Evolutionary conservation across 2,329 filamentous ascomycete genomes (phyloP).

Genomic region (Aspergillus ochraceus): DNA sequence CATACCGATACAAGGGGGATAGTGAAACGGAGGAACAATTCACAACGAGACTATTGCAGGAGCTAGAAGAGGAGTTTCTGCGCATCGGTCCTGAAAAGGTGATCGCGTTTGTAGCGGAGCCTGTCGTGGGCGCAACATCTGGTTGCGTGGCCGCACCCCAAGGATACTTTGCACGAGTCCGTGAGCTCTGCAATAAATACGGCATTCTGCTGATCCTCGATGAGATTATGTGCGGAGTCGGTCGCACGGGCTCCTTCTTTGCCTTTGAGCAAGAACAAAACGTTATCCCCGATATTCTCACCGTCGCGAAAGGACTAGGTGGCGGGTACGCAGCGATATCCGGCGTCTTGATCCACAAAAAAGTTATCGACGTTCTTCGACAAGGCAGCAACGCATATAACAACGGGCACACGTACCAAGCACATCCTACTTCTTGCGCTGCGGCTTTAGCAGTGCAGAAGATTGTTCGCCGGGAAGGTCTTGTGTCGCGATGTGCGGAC

Average conservation of each 20-base stretch:
- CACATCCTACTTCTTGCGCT: conserved; percentile 1
- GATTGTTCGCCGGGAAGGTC: background rate
- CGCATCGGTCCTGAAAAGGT: background rate
- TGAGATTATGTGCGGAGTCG: conserved; percentile 7
- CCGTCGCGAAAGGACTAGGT: conserved; percentile 3
- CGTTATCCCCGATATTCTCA: background rate
- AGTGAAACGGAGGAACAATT: background rate
- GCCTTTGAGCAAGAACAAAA: conserved; percentile 6
- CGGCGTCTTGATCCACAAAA: conserved; percentile 2
- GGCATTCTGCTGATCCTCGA: conserved; percentile 1
- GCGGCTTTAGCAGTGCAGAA: conserved; percentile 3
- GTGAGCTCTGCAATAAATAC: background rate
- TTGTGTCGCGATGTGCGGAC: background rate
- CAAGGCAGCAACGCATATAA: background rate
- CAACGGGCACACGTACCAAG: conserved; percentile 5
- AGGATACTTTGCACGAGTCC: conserved; percentile 1
- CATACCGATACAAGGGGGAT: background rate
- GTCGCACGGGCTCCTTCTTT: conserved; percentile 1
- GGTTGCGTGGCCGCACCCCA: conserved; percentile 2
- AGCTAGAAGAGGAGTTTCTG: conserved; percentile 5
- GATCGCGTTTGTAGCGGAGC: conserved; percentile 1
- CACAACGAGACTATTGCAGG: background rate
- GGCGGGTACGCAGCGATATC: conserved; percentile 1
- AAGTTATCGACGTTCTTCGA: conserved; percentile 1
- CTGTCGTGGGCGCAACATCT: background rate